Base-by-base conservation (phyloP, 805 yeast genomes). In the Myxozyma vanderwaltii region DNA sequence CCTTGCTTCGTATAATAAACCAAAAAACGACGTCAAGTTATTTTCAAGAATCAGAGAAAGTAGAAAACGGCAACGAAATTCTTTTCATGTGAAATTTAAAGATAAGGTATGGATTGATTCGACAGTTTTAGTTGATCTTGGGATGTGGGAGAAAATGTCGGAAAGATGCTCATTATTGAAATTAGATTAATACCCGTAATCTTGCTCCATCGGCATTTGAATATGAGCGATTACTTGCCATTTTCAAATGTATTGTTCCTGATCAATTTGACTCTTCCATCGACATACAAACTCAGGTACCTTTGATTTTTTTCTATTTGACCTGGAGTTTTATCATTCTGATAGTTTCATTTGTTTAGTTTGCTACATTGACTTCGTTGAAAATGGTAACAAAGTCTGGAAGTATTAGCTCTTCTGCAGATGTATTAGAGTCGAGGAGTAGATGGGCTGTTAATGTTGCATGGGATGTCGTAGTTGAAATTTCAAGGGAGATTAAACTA, bases 361-460 rank as follows among this genome's bases (percentile, higher is more conserved):
- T 86, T 36, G 85, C 89, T 1, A 85, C 87, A 0, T 72, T 86
- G 54, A 75, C 79, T 26, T 75, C 86, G 0, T 76, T 84, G 64
- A 84, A 84, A 35, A 69, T 85, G 58, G 70, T 78, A 8, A 68
- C 79, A 69, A 71, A 80, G 65, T 63, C 77, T 63, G 60, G 76
- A 65, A 23, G 23, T 36, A 38, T 23, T 15, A 24, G 33, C 19
- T 21, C 43, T 17, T 13, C n/a, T 17, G 8, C 58, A 7, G 91
- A 86, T 68, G 80, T 81, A 24, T 73, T 90, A 43, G 86, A 83
- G 54, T 82, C 90, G 19, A 81, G 82, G 57, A 81, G 88, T 0
- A 82, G 86, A 67, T 91, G 96, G 96, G 86, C 82, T 69, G 84
- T 89, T 61, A 88, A 88, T 67, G 82, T 86, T 7, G 79, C 83